Evolutionary conservation across 768 basidiomycete genomes (phyloP), one percentile per base, ranked within the genome.

Genomic region (Boletellus ananiceps): DNA sequence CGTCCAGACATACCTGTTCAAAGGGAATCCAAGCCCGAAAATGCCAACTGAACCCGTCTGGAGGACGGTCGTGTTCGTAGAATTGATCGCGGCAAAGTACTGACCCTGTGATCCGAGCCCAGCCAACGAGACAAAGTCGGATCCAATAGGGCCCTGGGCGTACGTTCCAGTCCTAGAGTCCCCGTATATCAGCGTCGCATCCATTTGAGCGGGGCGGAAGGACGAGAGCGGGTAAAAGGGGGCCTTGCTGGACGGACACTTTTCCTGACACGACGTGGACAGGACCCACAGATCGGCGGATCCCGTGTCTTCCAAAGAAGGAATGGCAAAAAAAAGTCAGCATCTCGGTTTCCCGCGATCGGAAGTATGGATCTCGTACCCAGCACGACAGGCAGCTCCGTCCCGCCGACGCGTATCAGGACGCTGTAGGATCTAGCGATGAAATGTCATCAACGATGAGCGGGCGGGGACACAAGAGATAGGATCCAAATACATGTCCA

Each of bases 271-370:
- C 0, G 74, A 67, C 43, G 81, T 75, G 0, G 84, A 84, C 23
- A 83, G 65, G 9, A 84, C 75, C 88, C 88, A 90, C 5, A 88
- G 62, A 58, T 90, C 87, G 5, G 87, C 82, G 2, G 87, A 89
- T 38, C 87, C 87, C 2, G 86, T 87, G 54, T 89, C 87, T 86
- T 46, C 5, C 38, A n/a, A 36, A 29, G 29, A 3, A 8, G 29
- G 16, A 32, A 25, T 25, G 6, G 23, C 23, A 25, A 25, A 25
- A 25, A 14, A 9, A 27, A 1, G 31, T 62, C 23, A 62, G 44
- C 18, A 23, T 33, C 2, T 12, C 21, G 13, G 29, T 29, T 21
- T 29, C 16, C 13, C 8, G 35, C 8, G 6, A 42, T 11, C 1
- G 2, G 5, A 27, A 12, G 39, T 16, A 29, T n/a, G 21, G 29